Conservation (phyloP, 2,329 filamentous ascomycete species). For the Botrytis elliptica region DNA sequence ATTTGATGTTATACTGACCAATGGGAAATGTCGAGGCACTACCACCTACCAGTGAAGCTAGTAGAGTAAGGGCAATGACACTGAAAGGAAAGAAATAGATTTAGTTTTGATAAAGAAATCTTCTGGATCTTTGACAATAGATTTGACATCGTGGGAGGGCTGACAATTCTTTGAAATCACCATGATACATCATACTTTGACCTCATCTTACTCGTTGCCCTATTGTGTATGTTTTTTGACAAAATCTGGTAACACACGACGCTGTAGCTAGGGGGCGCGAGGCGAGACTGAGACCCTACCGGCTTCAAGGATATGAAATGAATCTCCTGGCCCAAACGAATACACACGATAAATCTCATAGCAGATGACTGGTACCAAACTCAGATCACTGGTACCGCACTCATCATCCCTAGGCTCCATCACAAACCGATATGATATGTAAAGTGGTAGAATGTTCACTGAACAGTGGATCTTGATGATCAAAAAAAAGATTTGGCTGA, state of each 20-base stretch:
- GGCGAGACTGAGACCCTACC: slow-evolving; percentile 17
- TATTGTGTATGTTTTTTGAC: neutral
- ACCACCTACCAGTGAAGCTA: neutral
- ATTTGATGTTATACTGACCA: neutral
- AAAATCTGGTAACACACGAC: neutral
- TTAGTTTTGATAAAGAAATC: neutral
- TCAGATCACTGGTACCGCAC: neutral
- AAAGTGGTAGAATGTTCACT: slow-evolving; percentile 16
- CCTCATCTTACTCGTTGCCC: neutral
- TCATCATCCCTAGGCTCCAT: neutral
- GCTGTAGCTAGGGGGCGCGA: slow-evolving; percentile 8
- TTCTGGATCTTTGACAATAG: neutral
- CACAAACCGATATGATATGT: neutral
- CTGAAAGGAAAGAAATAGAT: neutral
- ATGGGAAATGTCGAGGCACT: neutral
- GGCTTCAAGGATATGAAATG: slow-evolving; percentile 11
- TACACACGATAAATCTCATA: neutral
- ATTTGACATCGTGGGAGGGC: neutral
- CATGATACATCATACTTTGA: neutral
- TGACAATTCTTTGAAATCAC: neutral
- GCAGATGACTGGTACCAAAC: neutral
- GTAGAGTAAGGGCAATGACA: neutral
- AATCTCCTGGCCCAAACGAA: neutral
- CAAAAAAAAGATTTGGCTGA: slow-evolving; percentile 9
- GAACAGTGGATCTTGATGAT: slow-evolving; percentile 13